Base-by-base conservation (phyloP, 176 grass and related monocot species). In the Pharus latifolius region DNA sequence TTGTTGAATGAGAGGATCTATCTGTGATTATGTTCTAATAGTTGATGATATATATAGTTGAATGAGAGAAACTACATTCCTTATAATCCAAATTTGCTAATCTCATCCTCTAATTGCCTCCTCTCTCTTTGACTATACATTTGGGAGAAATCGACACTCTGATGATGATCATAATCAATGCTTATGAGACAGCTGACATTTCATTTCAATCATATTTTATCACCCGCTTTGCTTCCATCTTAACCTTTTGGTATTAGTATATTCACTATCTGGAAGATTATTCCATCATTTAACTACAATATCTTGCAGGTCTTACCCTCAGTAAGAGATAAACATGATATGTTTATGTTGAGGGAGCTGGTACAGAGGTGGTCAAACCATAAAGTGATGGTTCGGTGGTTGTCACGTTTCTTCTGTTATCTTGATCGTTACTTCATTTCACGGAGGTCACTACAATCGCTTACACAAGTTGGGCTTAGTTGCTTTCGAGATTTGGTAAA, bases 381-480 rank as follows among this genome's bases (percentile, higher is more conserved):
- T 77, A 95, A 91, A 85, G 68, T 95, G 38, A 99, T 99, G 90
- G 87, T 88, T 67, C 80, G 90, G 44, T 95, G 96, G 90, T 79
- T 99, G 7, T 94, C 84, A 37, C 87, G 90, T 29, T 94, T 91
- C 62, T 95, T 99, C 54, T 25, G 86, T 69, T 99, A 99, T 67
- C 90, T 99, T 67, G 90, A 99, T 67, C 87, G 96, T 10, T 99
- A 88, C 72, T 94, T 88, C 75, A 86, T 94, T 65, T 78, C 87
- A 28, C 70, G 84, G 76, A 88, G 84, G 43, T 91, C 90, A 0
- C 84, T 94, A 67, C 65, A 76, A 42, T 23, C 78, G 52, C 85
- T 99, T 44, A 88, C 83, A 27, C 84, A 95, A 79, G 90, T 91
- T 77, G 96, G 87, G 22, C 79, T 91, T 49, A 73, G 73, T 22